A percentile compares a stretch with the other conserved stretches of the same genome.
Evolutionary conservation across 2,329 filamentous ascomycete species (phyloP).

Genomic region (Arthroderma uncinatum): DNA sequence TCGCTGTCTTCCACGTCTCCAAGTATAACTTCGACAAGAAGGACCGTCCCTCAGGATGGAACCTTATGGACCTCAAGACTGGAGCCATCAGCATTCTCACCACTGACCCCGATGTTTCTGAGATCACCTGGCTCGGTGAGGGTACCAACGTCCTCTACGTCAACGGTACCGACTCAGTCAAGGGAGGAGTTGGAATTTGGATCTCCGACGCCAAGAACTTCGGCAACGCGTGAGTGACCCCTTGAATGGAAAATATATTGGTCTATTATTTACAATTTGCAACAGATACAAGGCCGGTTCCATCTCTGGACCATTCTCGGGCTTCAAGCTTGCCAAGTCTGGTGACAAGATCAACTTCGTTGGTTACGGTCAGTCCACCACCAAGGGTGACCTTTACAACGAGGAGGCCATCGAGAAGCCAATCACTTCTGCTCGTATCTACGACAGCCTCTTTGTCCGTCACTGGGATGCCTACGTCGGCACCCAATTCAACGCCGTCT

Average conservation of each 20-base stretch:
- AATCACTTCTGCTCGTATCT: constrained; percentile 56
- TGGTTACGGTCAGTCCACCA: constrained; percentile 50
- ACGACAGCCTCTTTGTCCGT: constrained; percentile 63
- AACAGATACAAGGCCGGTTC: constrained; percentile 31
- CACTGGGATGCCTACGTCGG: constrained; percentile 74
- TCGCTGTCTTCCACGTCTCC: constrained; percentile 47
- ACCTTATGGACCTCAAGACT: constrained; percentile 59
- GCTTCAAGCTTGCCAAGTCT: constrained; percentile 28
- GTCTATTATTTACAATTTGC: constrained; percentile 6
- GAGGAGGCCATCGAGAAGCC: constrained; percentile 49
- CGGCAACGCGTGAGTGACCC: constrained; percentile 21
- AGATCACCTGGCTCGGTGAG: constrained; percentile 64
- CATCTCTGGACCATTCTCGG: constrained; percentile 28
- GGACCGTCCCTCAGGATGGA: constrained; percentile 47
- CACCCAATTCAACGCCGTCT: constrained; percentile 59
- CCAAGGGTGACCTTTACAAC: constrained; percentile 59
- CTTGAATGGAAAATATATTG: not conserved
- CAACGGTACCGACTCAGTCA: constrained; percentile 35
- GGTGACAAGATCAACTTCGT: constrained; percentile 42
- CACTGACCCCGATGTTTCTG: constrained; percentile 52
- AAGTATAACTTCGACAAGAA: constrained; percentile 72
- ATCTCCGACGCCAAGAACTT: constrained; percentile 27
- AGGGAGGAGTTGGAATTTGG: constrained; percentile 33
- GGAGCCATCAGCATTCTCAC: constrained; percentile 56
- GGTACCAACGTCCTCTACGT: constrained; percentile 50